Conservation (phyloP, 352 stramenopile species). For the Chloridella minuta region DNA sequence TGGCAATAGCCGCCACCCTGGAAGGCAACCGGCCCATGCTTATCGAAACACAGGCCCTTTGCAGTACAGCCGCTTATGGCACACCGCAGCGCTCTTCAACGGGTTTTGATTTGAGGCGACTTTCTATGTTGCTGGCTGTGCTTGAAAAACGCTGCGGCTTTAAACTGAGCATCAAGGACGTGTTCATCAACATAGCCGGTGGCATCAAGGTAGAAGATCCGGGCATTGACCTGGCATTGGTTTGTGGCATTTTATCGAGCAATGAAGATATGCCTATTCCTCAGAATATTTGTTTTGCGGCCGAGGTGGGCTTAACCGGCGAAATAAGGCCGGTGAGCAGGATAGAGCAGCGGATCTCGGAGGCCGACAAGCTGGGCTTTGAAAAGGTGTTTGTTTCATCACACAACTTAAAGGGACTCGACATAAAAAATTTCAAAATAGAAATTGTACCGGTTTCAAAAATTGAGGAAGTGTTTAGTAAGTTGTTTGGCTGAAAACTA, state of each 20-base stretch:
- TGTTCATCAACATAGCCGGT: conserved; percentile 41
- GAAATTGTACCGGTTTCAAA: neutral
- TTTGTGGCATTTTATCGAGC: conserved; percentile 30
- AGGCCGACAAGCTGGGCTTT: neutral
- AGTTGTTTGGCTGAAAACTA: neutral
- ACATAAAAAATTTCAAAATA: neutral
- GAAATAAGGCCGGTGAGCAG: conserved; percentile 23
- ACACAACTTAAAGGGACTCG: neutral
- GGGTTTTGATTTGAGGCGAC: conserved; percentile 43
- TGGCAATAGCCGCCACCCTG: conserved; percentile 51
- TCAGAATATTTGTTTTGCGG: conserved; percentile 21
- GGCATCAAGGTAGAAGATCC: conserved; percentile 26
- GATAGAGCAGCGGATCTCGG: neutral
- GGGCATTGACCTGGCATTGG: conserved; percentile 29
- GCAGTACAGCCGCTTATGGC: conserved; percentile 27
- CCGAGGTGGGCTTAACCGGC: conserved; percentile 31
- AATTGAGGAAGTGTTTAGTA: neutral
- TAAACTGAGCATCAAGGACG: conserved; percentile 27
- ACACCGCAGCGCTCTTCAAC: conserved; percentile 31
- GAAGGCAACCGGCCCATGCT: conserved; percentile 61
- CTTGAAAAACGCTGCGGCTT: conserved; percentile 54
- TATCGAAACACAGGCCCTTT: conserved; percentile 63
- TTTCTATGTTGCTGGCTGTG: conserved; percentile 63
- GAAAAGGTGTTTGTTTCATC: neutral
- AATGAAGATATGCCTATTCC: conserved; percentile 19